These are phyloP conservation scores for Macrolepiota albuminosa DNA, from an alignment of 768 basidiomycete species.

Conservation along the genomic window DNA sequence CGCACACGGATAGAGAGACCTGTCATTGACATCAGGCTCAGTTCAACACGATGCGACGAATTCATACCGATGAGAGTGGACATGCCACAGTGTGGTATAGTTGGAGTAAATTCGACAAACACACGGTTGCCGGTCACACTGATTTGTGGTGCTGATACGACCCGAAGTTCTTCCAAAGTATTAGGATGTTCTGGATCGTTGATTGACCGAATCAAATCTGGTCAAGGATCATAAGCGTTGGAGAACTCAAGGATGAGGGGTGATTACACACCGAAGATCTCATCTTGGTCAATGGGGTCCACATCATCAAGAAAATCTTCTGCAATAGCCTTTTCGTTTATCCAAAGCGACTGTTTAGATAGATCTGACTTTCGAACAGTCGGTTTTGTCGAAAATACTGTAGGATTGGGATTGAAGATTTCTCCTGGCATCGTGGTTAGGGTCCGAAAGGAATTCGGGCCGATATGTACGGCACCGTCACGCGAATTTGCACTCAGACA, in stretches of 20 bases:
- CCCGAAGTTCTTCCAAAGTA: constrained; percentile 90
- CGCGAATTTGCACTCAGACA: constrained; percentile 12
- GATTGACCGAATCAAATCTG: constrained; percentile 89
- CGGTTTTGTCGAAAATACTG: constrained; percentile 59
- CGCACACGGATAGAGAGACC: constrained; percentile 96
- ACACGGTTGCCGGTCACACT: constrained; percentile 55
- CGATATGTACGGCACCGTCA: constrained; percentile 20
- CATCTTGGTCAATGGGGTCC: constrained; percentile 84
- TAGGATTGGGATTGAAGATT: constrained; percentile 89
- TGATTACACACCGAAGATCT: constrained; percentile 71
- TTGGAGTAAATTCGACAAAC: constrained; percentile 92
- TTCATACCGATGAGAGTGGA: constrained; percentile 87
- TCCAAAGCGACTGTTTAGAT: constrained; percentile 56
- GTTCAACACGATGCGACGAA: constrained; percentile 4
- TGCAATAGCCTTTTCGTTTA: constrained; percentile 38
- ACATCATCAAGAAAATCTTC: constrained; percentile 48
- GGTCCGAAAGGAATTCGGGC: constrained; percentile 9
- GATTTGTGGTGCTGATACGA: constrained; percentile 90
- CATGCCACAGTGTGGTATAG: constrained; percentile 97
- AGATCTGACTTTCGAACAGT: constrained; percentile 37
- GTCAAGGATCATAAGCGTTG: not conserved
- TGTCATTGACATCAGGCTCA: constrained; percentile 22
- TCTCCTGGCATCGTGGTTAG: constrained; percentile 42
- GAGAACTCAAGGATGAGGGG: not conserved
- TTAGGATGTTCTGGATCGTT: constrained; percentile 95